These are phyloP conservation scores for Rubia yunnanensis DNA, from an alignment of 257 asterid genomes.

Conservation along the genomic window DNA sequence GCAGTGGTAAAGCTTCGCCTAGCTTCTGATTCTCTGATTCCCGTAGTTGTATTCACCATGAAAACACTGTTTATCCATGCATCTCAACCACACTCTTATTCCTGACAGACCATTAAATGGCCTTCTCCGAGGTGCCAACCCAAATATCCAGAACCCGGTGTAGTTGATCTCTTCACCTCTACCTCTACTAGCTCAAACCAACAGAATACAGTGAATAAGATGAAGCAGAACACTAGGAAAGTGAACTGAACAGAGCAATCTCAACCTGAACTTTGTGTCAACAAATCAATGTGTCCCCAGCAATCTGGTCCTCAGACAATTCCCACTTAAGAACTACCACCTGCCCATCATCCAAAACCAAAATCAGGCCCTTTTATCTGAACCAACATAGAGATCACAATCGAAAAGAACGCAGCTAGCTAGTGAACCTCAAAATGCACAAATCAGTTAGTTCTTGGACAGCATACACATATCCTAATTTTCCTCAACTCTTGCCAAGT, in stretches of 20 bases:
- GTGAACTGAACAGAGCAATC: conserved; percentile 7
- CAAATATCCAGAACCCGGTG: conserved; percentile 5
- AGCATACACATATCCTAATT: conserved; percentile 14
- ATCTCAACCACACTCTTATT: conserved; percentile 52
- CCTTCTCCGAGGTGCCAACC: conserved; percentile 12
- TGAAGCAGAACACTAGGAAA: neutral
- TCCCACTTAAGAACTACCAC: conserved; percentile 26
- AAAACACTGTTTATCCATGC: conserved; percentile 32
- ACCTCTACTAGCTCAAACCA: conserved; percentile 5
- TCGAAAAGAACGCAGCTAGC: conserved; percentile 18
- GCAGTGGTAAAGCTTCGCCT: conserved; percentile 24
- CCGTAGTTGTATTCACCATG: conserved; percentile 43
- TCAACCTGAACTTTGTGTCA: conserved; percentile 21
- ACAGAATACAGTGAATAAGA: conserved; percentile 3
- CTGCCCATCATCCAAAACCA: conserved; percentile 35
- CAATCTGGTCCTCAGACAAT: conserved; percentile 25
- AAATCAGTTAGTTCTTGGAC: conserved; percentile 18
- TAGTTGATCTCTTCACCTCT: conserved; percentile 12
- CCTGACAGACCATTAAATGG: conserved; percentile 20
- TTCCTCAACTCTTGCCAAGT: conserved; percentile 8
- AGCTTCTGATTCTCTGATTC: conserved; percentile 34
- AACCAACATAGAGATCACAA: conserved; percentile 14
- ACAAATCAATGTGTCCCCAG: conserved; percentile 21
- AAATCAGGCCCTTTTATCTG: conserved; percentile 26
- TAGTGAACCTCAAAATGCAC: conserved; percentile 18